Percentiles rank a stretch among this genome's conserved stretches.
Evolutionary conservation across 2,329 filamentous ascomycete species (phyloP).

Genomic region (Lasiodiplodia hormozganensis): DNA sequence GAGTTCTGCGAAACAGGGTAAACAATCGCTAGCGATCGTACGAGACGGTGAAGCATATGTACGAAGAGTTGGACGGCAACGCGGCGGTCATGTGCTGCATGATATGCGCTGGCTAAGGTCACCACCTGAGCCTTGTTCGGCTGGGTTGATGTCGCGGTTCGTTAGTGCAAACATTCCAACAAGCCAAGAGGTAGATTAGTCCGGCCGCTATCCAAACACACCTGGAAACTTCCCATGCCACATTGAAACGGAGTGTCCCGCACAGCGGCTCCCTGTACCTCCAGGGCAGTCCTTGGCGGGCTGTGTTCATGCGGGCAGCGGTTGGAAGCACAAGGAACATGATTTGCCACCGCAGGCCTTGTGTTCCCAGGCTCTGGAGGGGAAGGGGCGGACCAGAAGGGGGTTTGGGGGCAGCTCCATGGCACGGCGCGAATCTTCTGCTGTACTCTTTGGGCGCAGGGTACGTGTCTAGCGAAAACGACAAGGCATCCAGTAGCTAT

Average conservation of each 20-base stretch:
- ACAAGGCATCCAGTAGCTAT: slow-evolving; percentile 12
- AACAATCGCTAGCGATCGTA: not conserved
- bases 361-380: not conserved
- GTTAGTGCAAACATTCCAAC: not conserved
- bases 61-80: not conserved
- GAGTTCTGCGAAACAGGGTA: not conserved
- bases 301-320: slow-evolving; percentile 1
- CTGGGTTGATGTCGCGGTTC: not conserved
- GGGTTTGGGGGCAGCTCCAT: slow-evolving; percentile 3
- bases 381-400: not conserved
- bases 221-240: not conserved
- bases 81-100: not conserved
- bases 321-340: slow-evolving; percentile 16
- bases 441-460: slow-evolving; percentile 2
- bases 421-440: slow-evolving; percentile 16
- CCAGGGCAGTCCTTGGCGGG: slow-evolving; percentile 6
- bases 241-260: not conserved
- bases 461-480: not conserved
- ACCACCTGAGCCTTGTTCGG: not conserved
- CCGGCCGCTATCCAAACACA: not conserved
- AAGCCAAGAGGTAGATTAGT: not conserved
- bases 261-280: not conserved
- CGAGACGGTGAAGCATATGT: not conserved
- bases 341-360: slow-evolving; percentile 9
- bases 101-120: not conserved